Evolutionary conservation across 1,284 basidiomycete species (phyloP).

Genomic region (Apiotrichum mycotoxinovorans): DNA sequence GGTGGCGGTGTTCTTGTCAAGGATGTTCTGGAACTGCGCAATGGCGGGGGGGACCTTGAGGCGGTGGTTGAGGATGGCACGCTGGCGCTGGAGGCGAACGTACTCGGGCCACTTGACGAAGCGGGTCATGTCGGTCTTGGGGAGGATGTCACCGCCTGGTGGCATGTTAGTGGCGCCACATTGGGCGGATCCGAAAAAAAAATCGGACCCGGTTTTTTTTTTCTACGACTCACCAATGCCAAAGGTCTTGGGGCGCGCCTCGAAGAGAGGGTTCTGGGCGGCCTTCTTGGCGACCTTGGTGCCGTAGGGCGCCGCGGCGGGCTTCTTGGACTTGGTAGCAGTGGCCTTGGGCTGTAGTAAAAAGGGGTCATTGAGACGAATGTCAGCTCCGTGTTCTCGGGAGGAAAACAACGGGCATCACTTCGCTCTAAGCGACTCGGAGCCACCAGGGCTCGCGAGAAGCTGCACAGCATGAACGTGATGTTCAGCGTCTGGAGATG

Average conservation of each 20-base stretch:
- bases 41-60: slow-evolving; percentile 98
- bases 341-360: slow-evolving; percentile 48
- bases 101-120: slow-evolving; percentile 99
- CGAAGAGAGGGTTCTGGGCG: slow-evolving; percentile 94
- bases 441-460: neutral
- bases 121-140: slow-evolving; percentile 85
- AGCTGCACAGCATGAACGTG: neutral
- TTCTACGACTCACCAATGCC: slow-evolving; percentile 70
- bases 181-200: neutral
- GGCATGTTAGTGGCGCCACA: neutral
- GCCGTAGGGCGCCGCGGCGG: slow-evolving; percentile 55
- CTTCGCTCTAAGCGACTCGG: slow-evolving; percentile 29
- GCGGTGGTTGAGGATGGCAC: slow-evolving; percentile 97
- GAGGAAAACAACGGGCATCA: slow-evolving; percentile 29
- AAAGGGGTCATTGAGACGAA: slow-evolving; percentile 49
- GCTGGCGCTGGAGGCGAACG: slow-evolving; percentile 95
- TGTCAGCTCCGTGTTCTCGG: slow-evolving; percentile 30
- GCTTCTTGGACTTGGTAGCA: slow-evolving; percentile 51
- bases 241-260: slow-evolving; percentile 85
- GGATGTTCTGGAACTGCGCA: slow-evolving; percentile 93
- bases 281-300: slow-evolving; percentile 68
- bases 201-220: neutral
- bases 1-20: slow-evolving; percentile 99
- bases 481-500: slow-evolving; percentile 1
- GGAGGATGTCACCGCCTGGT: slow-evolving; percentile 89